Conservation (phyloP, 805 yeast species). For the Yamadazyma scolyti region DNA sequence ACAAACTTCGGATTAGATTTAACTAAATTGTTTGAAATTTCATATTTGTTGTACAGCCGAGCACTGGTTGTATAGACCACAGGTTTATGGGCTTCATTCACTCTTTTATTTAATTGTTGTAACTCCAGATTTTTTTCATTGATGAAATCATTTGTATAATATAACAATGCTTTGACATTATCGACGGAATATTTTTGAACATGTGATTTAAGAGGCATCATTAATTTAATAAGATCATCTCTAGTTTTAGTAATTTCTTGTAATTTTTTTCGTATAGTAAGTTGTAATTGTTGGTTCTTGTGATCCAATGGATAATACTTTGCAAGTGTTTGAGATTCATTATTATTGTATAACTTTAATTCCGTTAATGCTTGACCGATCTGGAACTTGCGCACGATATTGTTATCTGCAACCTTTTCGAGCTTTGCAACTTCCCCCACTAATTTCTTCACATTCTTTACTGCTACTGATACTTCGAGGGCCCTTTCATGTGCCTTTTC, state of each 20-base stretch:
- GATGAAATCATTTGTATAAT: constrained; percentile 21
- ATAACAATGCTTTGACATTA: constrained; percentile 26
- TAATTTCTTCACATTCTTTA: constrained; percentile 1
- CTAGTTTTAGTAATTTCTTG: constrained; percentile 18
- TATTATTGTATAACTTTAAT: constrained; percentile 15
- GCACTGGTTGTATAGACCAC: too few species aligned
- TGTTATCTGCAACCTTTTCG: neutral
- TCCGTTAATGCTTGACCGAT: constrained; percentile 26
- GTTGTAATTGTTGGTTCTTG: constrained; percentile 21
- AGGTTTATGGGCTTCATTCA: too few species aligned
- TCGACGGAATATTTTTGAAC: constrained; percentile 15
- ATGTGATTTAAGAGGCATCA: constrained; percentile 34
- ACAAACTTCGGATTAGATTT: too few species aligned
- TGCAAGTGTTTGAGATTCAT: too few species aligned
- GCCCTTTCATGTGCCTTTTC: neutral
- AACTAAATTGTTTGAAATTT: too few species aligned
- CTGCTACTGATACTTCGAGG: neutral
- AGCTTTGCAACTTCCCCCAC: neutral
- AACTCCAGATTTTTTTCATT: constrained; percentile 6
- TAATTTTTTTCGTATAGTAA: constrained; percentile 23
- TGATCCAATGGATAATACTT: constrained; percentile 27
- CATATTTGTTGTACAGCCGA: too few species aligned
- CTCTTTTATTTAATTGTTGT: constrained; percentile 1
- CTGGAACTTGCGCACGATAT: constrained; percentile 4
- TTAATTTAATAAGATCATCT: constrained; percentile 17